Evolutionary conservation across 2,329 filamentous ascomycete genomes (phyloP).

Genomic region (Penicillium griseofulvum): DNA sequence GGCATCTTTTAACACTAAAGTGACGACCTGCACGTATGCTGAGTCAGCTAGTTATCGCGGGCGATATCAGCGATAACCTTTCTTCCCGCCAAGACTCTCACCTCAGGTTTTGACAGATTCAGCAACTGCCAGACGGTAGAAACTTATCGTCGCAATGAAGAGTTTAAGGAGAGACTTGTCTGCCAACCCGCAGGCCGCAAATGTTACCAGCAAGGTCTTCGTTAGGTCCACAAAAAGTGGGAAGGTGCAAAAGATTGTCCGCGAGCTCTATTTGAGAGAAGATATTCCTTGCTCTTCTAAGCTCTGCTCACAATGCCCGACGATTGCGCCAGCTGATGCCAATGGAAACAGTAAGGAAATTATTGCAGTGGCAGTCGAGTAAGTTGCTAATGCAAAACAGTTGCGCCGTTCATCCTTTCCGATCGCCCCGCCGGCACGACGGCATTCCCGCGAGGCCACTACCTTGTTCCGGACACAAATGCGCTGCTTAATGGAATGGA

Average conservation of each 20-base stretch:
- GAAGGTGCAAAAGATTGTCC: constrained; percentile 98
- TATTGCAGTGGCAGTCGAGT: not conserved
- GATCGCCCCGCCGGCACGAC: constrained; percentile 83
- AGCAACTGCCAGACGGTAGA: constrained; percentile 13
- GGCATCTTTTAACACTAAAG: constrained; percentile 3
- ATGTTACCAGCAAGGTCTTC: constrained; percentile 92
- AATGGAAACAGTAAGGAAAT: constrained; percentile 63
- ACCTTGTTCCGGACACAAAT: constrained; percentile 94
- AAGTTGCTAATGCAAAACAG: constrained; percentile 47
- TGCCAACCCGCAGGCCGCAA: constrained; percentile 59
- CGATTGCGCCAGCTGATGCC: constrained; percentile 74
- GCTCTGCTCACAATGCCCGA: constrained; percentile 74
- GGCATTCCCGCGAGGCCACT: constrained; percentile 80
- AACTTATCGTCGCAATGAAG: constrained; percentile 49
- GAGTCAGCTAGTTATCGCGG: constrained; percentile 24
- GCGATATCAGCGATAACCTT: constrained; percentile 23
- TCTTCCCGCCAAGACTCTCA: constrained; percentile 21
- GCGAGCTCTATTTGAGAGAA: constrained; percentile 90
- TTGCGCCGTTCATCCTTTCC: constrained; percentile 80
- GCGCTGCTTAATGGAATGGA: constrained; percentile 95
- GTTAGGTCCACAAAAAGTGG: constrained; percentile 91
- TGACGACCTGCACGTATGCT: constrained; percentile 8
- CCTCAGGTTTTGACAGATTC: constrained; percentile 5
- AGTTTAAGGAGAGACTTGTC: constrained; percentile 59
- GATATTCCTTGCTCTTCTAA: constrained; percentile 97